Evolutionary conservation across 805 yeast species (phyloP).

Genomic region (Wickerhamiella lipophila): DNA sequence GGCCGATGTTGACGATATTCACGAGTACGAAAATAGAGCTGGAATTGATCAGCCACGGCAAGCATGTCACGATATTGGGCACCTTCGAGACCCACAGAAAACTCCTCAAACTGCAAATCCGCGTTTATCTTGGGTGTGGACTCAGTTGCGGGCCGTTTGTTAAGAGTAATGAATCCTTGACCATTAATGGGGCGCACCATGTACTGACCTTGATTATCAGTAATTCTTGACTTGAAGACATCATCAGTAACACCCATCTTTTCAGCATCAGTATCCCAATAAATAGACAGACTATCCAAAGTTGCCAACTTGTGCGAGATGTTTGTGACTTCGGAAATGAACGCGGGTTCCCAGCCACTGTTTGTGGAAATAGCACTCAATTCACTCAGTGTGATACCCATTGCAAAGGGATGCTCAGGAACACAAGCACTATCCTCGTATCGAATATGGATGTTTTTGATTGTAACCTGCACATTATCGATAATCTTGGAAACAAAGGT

Average conservation of each 20-base stretch:
- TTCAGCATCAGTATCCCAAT: constrained; percentile 63
- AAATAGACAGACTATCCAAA: constrained; percentile 59
- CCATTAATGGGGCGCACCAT: constrained; percentile 83
- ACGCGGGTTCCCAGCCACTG: constrained; percentile 70
- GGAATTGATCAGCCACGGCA: constrained; percentile 68
- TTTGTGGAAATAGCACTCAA: constrained; percentile 87
- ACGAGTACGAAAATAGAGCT: constrained; percentile 62
- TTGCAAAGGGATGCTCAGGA: constrained; percentile 62
- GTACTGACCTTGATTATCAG: constrained; percentile 24
- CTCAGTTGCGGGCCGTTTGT: constrained; percentile 44
- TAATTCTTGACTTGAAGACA: constrained; percentile 30
- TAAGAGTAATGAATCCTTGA: constrained; percentile 64
- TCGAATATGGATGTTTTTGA: constrained; percentile 80
- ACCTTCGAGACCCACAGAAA: constrained; percentile 75
- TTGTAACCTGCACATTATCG: constrained; percentile 83
- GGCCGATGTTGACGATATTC: constrained; percentile 68
- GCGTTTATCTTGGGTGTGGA: constrained; percentile 48
- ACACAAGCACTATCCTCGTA: constrained; percentile 71
- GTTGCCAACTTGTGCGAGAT: constrained; percentile 67
- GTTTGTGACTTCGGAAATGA: constrained; percentile 55
- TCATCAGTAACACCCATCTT: constrained; percentile 34
- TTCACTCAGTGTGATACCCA: constrained; percentile 75
- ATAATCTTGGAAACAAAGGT: constrained; percentile 69
- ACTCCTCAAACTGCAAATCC: constrained; percentile 72
- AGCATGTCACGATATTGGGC: constrained; percentile 72